Base-by-base conservation (phyloP, 768 basidiomycete species). In the Lactarius indigo region DNA sequence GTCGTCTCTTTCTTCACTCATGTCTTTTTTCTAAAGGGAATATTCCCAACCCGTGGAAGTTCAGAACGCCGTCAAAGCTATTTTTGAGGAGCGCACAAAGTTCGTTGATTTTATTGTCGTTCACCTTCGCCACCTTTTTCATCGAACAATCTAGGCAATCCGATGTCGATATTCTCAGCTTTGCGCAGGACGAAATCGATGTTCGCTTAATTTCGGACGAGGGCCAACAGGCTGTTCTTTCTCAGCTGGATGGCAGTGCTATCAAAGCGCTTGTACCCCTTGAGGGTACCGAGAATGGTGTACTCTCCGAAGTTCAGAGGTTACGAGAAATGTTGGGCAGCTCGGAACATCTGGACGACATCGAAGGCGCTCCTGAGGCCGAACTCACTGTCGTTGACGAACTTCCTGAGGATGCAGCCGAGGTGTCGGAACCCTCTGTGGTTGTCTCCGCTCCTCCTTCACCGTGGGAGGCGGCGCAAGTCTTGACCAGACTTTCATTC, bases 51-150 rank as follows among this genome's bases (percentile, higher is more conserved):
- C 57, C 30, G 39, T 57, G 5, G 70, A 73, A n/a, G 63, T 79
- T 41, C 77, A 74, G 68, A 70, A 73, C 26, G 64, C 73, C 26
- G 70, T 77, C 57, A 81, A 81, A 70, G 74, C 77, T 39, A 68
- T 76, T 42, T 78, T 82, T 63, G 73, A 74, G 66, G 72, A 76
- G 39, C 74, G 74, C 69, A 70, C 78, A 63, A 75, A 77, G 81
- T 81, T 67, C 50, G 75, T 73, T 47, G 26, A 47, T 20, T 52
- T 52, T 20, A 47, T 55, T 68, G 60, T 56, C 18, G 30, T 39
- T 37, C 47, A 35, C 30, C 61, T 58, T 37, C 37, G 37, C 44
- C 37, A 42, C 33, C 47, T 55, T 61, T 58, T 63, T 63, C 60
- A 64, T 56, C 39, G 37, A 61, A 57, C 18, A 28, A 55, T 28